Evolutionary conservation across 176 grass and related monocot species (phyloP), one percentile per base, ranked within the genome.

Genomic region (Phoenix roebelenii): DNA sequence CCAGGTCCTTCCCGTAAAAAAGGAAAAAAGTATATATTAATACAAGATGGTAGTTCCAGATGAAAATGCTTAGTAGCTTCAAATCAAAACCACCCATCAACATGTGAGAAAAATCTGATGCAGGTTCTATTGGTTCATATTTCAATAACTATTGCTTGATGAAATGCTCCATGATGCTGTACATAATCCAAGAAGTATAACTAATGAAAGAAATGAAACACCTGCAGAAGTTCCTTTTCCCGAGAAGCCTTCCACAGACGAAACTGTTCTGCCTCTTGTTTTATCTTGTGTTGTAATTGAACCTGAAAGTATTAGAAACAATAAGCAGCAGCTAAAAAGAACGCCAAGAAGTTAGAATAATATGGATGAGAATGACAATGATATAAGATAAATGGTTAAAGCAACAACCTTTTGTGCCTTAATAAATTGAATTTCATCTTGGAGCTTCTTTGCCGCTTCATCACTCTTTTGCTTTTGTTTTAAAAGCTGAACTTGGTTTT

Each of bases 381-480:
- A 54, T 7, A 57, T 3, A 23, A 74, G 18, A 59, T 18, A 6
- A 54, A 48, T 50, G 39, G 55, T 19, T 22, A 16, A 72, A 82
- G 17, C 17, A 51, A 52, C 17, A 76, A 89, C 87, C 81, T 97
- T 97, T 79, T 97, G 93, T 61, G 84, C 19, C 50, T 97, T 92
- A 39, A 97, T 97, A 83, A 80, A 97, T 68, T 91, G 87, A 72
- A 97, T 97, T 74, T 97, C 93, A 49, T 97, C 93, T 78, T 97
- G 93, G 26, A 97, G 72, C 76, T 97, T 97, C 83, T 97, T 97
- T 59, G 93, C 84, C 56, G 84, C 79, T 74, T 97, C 93, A 26
- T 97, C 93, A 71, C 93, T 97, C 78, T 82, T 97, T 70, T 97
- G 93, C 61, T 97, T 97, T 72, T 97, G 83, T 74, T 92, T 97